Evolutionary conservation across 108 stramenopile genomes (phyloP), one percentile per base, ranked within the genome.

Genomic region (Cyclotella kingstonii): DNA sequence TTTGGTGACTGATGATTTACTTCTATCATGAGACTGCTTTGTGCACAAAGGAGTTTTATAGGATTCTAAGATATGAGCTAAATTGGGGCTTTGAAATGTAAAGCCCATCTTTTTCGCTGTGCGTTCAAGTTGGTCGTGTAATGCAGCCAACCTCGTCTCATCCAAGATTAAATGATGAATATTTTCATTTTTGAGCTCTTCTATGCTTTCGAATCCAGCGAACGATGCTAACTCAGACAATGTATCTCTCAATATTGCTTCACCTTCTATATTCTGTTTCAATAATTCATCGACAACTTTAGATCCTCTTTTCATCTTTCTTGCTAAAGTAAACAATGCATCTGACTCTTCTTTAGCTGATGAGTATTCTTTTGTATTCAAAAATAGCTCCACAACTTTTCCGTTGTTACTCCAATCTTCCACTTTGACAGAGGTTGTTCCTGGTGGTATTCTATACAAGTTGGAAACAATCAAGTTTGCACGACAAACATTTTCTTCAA

Each of bases 351-450:
- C 87, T 39, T 83, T 70, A 21, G 86, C 85, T 22, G 82, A 77
- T 7, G 49, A 56, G 50, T 87, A 89, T 27, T 81, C 70, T 18
- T 79, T 59, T 9, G 71, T 58, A 52, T 85, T 73, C 35, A 89
- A 58, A 22, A 42, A 55, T 27, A 92, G 63, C 52, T 83, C 75
- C 0, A 92, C 74, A 41, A 78, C 57, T 23, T 65, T 46, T 0
- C 87, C 90, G 53, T 72, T 84, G 66, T 87, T 85, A 19, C 89
- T 84, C 91, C 91, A 92, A 70, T 92, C 91, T 66, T 84, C 74
- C 17, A 92, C 84, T 18, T 60, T 79, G 2, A 71, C 80, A n/a
- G 72, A 65, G 15, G 63, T 77, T 44, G 77, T 80, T 29, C 77
- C 72, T 12, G 76, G 73, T 44, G 69, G 66, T 34, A 89, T 70